Evolutionary conservation across 257 asterid genomes (phyloP).

Genomic region (Solanum pinnatisectum): DNA sequence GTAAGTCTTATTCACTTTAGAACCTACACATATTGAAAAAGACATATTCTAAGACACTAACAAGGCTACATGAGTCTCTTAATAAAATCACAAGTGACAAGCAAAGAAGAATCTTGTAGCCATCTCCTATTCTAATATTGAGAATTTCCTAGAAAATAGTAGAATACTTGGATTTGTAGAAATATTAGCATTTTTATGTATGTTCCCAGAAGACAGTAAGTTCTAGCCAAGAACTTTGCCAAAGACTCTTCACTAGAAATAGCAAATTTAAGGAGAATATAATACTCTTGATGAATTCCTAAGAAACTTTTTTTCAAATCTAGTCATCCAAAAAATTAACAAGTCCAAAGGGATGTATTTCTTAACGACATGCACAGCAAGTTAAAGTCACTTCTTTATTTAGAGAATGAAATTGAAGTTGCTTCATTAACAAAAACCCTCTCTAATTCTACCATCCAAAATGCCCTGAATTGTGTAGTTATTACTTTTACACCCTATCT

Average conservation of each 20-base stretch:
- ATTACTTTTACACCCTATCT: neutral
- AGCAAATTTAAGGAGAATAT: neutral
- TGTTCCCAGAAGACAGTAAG: neutral
- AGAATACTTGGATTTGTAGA: neutral
- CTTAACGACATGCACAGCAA: neutral
- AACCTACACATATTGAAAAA: neutral
- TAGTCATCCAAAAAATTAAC: neutral
- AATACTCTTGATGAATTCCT: neutral
- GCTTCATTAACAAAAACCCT: neutral
- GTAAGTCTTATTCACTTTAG: neutral
- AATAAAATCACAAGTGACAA: neutral
- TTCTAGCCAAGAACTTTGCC: neutral
- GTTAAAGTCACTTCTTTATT: neutral
- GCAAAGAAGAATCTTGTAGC: neutral
- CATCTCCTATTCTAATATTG: neutral
- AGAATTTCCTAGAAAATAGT: neutral
- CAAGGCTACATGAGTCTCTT: neutral
- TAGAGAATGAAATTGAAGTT: neutral
- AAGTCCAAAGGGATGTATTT: neutral
- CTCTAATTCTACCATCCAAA: neutral
- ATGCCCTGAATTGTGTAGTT: neutral
- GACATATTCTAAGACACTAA: neutral
- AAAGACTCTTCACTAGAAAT: neutral
- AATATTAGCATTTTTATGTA: neutral
- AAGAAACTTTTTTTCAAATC: neutral